Evolutionary conservation across 495 filamentous ascomycete species (phyloP).

Genomic region (Aspergillus steynii): DNA sequence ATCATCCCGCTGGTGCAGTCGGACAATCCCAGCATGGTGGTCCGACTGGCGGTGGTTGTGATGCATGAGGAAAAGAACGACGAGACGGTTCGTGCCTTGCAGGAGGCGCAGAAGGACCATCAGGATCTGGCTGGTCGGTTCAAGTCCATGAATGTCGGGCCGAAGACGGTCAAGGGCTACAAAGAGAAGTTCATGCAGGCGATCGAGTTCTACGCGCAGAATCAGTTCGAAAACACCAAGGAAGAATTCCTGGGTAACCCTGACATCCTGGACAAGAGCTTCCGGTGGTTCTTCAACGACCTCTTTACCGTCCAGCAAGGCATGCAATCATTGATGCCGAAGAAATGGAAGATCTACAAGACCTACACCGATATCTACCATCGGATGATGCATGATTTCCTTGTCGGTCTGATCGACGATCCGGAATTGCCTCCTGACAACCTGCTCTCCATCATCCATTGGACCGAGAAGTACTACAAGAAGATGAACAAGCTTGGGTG

Average conservation of each 20-base stretch:
- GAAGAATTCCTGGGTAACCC: constrained; percentile 80
- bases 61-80: constrained; percentile 96
- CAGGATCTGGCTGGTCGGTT: constrained; percentile 90
- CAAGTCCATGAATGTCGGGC: constrained; percentile 89
- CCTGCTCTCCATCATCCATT: constrained; percentile 87
- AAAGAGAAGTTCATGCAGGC: constrained; percentile 90
- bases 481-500: constrained; percentile 92
- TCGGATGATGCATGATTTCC: constrained; percentile 88
- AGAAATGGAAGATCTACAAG: constrained; percentile 95
- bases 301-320: constrained; percentile 87
- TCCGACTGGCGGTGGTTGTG: constrained; percentile 85
- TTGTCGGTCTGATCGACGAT: constrained; percentile 78
- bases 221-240: constrained; percentile 71
- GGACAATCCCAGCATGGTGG: constrained; percentile 85
- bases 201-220: constrained; percentile 70
- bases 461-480: constrained; percentile 91
- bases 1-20: constrained; percentile 80
- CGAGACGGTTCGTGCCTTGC: constrained; percentile 81
- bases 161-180: constrained; percentile 90
- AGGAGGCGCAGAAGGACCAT: constrained; percentile 92
- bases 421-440: constrained; percentile 73
- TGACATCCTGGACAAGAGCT: constrained; percentile 75
- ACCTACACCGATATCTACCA: constrained; percentile 91
- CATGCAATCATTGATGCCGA: constrained; percentile 86
- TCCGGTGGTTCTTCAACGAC: constrained; percentile 97